Percentiles rank a stretch among this genome's conserved stretches.
phyloP scores from a whole-genome alignment of 352 stramenopile genomes.

The Phytophthora ohioensis region DNA sequence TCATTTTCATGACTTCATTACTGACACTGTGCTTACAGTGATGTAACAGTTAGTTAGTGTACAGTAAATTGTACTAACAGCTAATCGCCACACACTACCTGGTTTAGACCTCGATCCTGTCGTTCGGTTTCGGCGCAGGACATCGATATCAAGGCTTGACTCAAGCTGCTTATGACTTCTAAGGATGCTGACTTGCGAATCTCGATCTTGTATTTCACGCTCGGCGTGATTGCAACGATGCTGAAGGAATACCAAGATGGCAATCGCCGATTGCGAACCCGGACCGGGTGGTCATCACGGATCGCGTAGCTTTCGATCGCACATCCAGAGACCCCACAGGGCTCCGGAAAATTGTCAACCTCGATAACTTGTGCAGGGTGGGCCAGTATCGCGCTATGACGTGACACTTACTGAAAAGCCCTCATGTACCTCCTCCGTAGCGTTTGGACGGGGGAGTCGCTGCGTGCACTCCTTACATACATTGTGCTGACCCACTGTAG shows the following conservation, averaged over 20 bases:
- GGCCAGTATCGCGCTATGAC: not conserved
- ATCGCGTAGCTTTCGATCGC: not conserved
- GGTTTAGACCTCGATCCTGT: no score
- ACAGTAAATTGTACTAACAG: no score
- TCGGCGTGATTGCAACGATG: no score
- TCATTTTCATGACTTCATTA: no score
- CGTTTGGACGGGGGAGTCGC: not conserved
- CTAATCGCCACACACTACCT: no score
- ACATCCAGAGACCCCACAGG: not conserved
- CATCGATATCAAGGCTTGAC: no score
- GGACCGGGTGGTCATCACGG: not conserved
- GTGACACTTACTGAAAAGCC: not conserved
- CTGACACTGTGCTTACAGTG: no score
- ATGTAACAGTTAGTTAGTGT: no score
- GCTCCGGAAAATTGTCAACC: not conserved
- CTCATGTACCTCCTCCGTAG: not conserved
- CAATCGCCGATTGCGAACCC: slow-evolving; percentile 4
- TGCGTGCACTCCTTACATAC: not conserved
- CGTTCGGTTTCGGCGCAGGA: no score
- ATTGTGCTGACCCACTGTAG: not conserved
- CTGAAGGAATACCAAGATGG: not conserved
- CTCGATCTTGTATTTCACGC: no score
- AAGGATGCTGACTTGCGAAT: no score
- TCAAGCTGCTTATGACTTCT: no score
- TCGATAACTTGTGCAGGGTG: slow-evolving; percentile 10